Evolutionary conservation across 2,329 filamentous ascomycete genomes (phyloP), one percentile per base, ranked within the genome.

Genomic region (Penicillium brasilianum): DNA sequence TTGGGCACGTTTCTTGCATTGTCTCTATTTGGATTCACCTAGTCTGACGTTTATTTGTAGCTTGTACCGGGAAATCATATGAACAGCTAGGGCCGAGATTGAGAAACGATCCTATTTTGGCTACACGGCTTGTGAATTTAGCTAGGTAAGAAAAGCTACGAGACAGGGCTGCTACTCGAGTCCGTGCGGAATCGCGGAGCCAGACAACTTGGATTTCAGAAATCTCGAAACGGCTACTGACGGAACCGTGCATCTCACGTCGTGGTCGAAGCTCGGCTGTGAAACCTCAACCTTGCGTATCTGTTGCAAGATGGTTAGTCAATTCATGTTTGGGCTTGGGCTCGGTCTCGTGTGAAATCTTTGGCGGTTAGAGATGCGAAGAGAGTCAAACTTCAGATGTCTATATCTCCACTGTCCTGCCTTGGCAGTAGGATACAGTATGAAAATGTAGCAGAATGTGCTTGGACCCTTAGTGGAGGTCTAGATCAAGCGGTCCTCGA

Each of bases 361-460:
- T 18, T 57, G 41, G 28, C 67, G 60, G 39, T 62, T 63, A 9
- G 58, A 67, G 10, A 65, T 63, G 44, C 30, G 3, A 44, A 22
- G 14, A 63, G 41, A 20, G 41, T 28, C 48, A 9, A 66, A 39
- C 5, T 57, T 57, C n/a, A 59, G 55, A 13, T 61, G 49, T 16
- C 43, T 20, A 44, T 63, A 55, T 18, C 34, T 37, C 54, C 57
- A 67, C 6, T 57, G 54, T 4, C 57, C 59, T 25, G 57, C 57
- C 32, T 51, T 36, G 39, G 25, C 25, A n/a, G 44, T 62, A 54
- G 67, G 65, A 37, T 63, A 61, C 16, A 67, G 49, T 13, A 67
- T 41, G 22, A 44, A 53, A 6, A 67, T 56, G 37, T 63, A 64
- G 39, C 53, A 61, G 8, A 22, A 46, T 36, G 25, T 62, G 56